Percentiles rank a stretch among this genome's conserved stretches.
Evolutionary conservation across 441 rosid species (phyloP).

Genomic region (Jatropha multifida): DNA sequence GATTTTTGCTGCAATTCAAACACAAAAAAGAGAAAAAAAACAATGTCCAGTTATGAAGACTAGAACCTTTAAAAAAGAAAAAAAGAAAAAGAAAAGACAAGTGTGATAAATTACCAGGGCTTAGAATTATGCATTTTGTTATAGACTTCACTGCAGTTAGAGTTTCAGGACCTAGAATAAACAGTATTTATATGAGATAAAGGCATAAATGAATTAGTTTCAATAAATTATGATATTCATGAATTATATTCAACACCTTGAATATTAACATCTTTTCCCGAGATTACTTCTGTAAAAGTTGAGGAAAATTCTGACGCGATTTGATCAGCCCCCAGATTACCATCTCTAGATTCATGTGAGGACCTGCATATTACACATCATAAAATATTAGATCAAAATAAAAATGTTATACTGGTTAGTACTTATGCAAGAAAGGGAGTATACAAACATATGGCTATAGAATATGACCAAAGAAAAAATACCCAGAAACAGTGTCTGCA

Average conservation of each 20-base stretch:
- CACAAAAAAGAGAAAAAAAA: neutral
- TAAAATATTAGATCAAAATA: neutral
- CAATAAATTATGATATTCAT: neutral
- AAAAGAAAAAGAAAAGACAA: neutral
- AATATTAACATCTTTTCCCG: slow-evolving; percentile 39
- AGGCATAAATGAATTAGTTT: slow-evolving; percentile 1
- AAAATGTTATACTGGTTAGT: too few relatives aligned
- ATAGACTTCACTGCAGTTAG: slow-evolving; percentile 47
- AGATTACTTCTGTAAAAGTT: slow-evolving; percentile 43
- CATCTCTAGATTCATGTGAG: slow-evolving; percentile 52
- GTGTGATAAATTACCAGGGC: slow-evolving; percentile 46
- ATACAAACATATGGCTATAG: neutral
- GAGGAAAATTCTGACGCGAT: slow-evolving; percentile 53
- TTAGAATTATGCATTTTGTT: slow-evolving; percentile 52
- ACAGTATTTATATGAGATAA: neutral
- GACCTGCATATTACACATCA: slow-evolving; percentile 34
- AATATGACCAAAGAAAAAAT: slow-evolving; percentile 21
- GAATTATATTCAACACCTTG: slow-evolving; percentile 40
- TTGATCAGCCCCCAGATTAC: slow-evolving; percentile 39
- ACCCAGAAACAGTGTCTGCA: slow-evolving; percentile 53
- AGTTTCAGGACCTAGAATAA: slow-evolving; percentile 42
- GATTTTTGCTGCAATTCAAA: slow-evolving; percentile 45
- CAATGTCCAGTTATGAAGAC: neutral
- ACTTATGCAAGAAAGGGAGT: neutral
- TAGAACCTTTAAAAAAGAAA: neutral